Conservation (phyloP, 768 basidiomycete genomes). For the Leccinum rimulosum region DNA sequence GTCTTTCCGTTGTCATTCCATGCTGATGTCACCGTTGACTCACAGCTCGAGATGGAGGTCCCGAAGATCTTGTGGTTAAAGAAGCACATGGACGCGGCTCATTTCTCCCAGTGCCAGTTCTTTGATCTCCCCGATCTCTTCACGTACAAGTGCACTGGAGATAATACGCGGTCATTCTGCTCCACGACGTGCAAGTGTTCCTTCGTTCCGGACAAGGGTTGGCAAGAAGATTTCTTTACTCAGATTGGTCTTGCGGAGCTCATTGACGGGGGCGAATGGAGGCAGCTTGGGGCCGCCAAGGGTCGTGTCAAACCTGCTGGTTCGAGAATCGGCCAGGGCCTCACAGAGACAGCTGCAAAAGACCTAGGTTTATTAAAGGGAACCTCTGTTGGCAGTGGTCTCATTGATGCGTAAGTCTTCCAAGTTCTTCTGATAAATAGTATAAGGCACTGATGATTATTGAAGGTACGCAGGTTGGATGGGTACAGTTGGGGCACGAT, state of each 20-base stretch:
- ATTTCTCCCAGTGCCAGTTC: constrained; percentile 77
- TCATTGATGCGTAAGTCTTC: constrained; percentile 84
- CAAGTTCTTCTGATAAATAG: not conserved
- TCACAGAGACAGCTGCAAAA: constrained; percentile 73
- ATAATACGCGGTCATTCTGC: constrained; percentile 77
- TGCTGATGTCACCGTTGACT: constrained; percentile 4
- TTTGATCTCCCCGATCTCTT: constrained; percentile 95
- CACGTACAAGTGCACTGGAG: constrained; percentile 84
- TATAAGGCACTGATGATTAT: not conserved
- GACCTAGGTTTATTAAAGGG: constrained; percentile 85
- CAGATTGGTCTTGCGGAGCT: constrained; percentile 78
- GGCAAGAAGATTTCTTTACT: constrained; percentile 86
- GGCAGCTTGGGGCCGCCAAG: constrained; percentile 68
- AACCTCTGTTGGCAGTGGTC: constrained; percentile 88
- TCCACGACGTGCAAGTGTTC: constrained; percentile 97
- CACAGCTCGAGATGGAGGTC: constrained; percentile 94
- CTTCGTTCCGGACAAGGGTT: constrained; percentile 82
- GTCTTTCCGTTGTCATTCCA: not conserved
- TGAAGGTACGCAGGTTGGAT: constrained; percentile 92
- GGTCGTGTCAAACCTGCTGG: constrained; percentile 76
- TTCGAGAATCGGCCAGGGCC: constrained; percentile 78
- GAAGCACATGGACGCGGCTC: constrained; percentile 69
- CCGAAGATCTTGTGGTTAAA: constrained; percentile 98
- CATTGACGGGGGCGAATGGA: constrained; percentile 59
- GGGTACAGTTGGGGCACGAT: constrained; percentile 87